Evolutionary conservation across 2,329 filamentous ascomycete species (phyloP).

Genomic region (Aspergillus transmontanensis): DNA sequence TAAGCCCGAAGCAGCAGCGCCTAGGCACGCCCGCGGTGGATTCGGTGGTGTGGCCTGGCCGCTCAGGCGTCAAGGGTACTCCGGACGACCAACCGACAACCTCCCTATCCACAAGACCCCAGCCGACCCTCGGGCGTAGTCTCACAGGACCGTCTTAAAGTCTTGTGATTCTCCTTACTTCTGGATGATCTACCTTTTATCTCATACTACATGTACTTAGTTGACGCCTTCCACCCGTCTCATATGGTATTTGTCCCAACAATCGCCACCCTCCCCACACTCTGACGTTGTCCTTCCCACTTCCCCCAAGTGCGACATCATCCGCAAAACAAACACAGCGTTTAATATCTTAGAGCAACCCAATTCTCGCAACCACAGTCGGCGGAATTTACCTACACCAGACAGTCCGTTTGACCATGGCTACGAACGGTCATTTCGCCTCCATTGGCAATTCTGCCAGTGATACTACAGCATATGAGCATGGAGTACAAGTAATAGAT

Average conservation of each 20-base stretch:
- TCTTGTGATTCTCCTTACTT: conserved; percentile 14
- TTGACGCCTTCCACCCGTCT: not conserved
- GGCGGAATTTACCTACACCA: not conserved
- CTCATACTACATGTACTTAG: conserved; percentile 5
- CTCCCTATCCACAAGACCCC: conserved; percentile 17
- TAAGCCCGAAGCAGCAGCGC: conserved; percentile 9
- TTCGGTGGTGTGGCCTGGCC: conserved; percentile 15
- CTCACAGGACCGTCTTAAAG: conserved; percentile 5
- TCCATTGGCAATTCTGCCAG: conserved; percentile 42
- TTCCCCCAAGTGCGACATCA: not conserved
- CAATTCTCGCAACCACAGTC: not conserved
- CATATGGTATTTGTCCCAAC: not conserved
- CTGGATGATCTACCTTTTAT: not conserved
- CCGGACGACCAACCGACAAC: conserved; percentile 11
- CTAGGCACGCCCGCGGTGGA: not conserved
- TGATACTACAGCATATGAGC: conserved; percentile 64
- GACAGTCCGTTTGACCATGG: conserved; percentile 33
- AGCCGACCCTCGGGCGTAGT: conserved; percentile 15
- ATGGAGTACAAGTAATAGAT: conserved; percentile 96
- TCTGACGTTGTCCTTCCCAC: conserved; percentile 18
- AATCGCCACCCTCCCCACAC: conserved; percentile 16
- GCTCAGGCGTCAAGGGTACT: conserved; percentile 19
- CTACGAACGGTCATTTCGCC: conserved; percentile 51
- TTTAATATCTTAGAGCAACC: not conserved
- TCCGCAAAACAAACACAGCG: not conserved